These are phyloP conservation scores for Candida cerambycidarum DNA, from an alignment of 805 yeast species.

Conservation along the genomic window DNA sequence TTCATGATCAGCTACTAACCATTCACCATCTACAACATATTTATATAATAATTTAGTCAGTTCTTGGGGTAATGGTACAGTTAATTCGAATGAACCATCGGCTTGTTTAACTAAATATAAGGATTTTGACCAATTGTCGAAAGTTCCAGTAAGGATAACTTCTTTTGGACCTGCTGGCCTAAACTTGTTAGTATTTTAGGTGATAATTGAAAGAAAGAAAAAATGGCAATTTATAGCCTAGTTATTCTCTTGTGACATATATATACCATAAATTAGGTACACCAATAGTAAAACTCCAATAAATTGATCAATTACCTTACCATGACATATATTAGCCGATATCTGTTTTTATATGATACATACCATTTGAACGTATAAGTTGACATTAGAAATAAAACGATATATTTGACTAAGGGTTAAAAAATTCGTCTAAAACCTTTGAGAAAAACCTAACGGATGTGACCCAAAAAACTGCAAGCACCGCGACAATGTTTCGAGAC, in stretches of 20 bases:
- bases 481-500: not conserved
- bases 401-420: conserved; percentile 1
- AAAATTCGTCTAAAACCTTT: conserved; percentile 5
- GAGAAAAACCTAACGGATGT: not conserved
- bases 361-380: conserved; percentile 42
- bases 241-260: not conserved
- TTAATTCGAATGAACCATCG: conserved; percentile 59
- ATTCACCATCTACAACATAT: conserved; percentile 70
- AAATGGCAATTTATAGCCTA: not conserved
- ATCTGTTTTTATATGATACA: conserved; percentile 16
- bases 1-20: conserved; percentile 47
- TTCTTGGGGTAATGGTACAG: conserved; percentile 53
- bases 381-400: conserved; percentile 22
- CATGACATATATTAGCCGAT: not conserved
- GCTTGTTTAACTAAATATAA: conserved; percentile 59
- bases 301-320: not conserved
- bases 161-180: conserved; percentile 49
- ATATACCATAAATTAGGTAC: too few relatives aligned
- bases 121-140: conserved; percentile 64
- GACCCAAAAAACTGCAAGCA: conserved; percentile 4
- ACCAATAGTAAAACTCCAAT: not conserved
- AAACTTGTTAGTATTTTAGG: conserved; percentile 3
- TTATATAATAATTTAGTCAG: conserved; percentile 49
- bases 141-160: conserved; percentile 69
- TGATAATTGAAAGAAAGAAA: too few relatives aligned